Percentiles rank a stretch among this genome's conserved stretches.
phyloP scores from a whole-genome alignment of 2,329 filamentous ascomycete genomes.

The Capronia coronata region DNA sequence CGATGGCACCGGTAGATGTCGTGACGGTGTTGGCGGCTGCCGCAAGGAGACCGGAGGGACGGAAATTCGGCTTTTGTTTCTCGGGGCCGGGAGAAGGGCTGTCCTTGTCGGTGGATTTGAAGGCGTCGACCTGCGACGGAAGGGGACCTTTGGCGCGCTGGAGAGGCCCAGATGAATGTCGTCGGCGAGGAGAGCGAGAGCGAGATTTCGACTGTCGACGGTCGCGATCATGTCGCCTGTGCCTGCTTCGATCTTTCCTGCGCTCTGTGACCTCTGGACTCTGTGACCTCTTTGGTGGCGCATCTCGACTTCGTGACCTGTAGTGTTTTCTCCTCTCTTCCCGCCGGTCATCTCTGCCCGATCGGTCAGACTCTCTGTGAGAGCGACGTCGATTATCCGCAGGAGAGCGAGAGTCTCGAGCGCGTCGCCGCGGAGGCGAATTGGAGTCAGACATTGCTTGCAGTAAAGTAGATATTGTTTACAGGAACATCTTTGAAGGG shows the following conservation, averaged over 20 bases:
- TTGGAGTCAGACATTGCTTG: slow-evolving; percentile 14
- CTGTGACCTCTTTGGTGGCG: slow-evolving; percentile 3
- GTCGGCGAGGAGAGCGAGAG: slow-evolving; percentile 20
- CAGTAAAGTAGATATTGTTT: not conserved
- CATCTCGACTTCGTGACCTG: slow-evolving; percentile 14
- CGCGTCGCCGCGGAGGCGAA: slow-evolving; percentile 11
- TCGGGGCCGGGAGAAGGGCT: slow-evolving; percentile 41
- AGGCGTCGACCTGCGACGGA: slow-evolving; percentile 43
- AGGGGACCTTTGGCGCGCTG: slow-evolving; percentile 32
- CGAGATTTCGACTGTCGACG: slow-evolving; percentile 11
- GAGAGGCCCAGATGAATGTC: slow-evolving; percentile 11
- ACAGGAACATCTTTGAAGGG: not conserved
- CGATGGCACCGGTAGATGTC: slow-evolving; percentile 56
- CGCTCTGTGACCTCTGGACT: slow-evolving; percentile 3
- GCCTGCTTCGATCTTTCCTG: slow-evolving; percentile 5
- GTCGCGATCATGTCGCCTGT: not conserved
- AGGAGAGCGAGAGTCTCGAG: not conserved
- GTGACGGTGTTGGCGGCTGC: slow-evolving; percentile 79
- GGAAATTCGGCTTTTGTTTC: slow-evolving; percentile 85
- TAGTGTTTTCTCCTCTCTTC: slow-evolving; percentile 1
- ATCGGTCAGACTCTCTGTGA: not conserved
- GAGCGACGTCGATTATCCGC: not conserved
- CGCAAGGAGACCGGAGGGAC: slow-evolving; percentile 71
- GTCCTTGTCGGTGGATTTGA: slow-evolving; percentile 30
- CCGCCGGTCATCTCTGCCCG: not conserved